These are phyloP conservation scores for Cryphonectria japonica DNA, from an alignment of 2,329 filamentous ascomycete species.

Conservation along the genomic window DNA sequence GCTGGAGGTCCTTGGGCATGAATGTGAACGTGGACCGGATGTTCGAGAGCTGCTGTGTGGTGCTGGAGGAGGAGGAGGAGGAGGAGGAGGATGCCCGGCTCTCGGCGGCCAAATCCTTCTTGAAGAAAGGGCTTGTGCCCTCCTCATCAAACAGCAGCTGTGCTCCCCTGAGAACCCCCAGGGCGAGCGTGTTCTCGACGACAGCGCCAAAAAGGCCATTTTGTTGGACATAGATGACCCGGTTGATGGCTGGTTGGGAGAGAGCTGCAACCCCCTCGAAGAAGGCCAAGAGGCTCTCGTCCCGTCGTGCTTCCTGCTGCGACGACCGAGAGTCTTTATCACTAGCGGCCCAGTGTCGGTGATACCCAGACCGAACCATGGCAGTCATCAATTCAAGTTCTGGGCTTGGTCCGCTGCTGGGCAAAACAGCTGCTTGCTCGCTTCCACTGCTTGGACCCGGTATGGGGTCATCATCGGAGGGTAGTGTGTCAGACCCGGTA, in stretches of 20 bases:
- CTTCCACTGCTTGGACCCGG: not conserved
- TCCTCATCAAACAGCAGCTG: conserved; percentile 36
- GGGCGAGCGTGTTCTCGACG: conserved; percentile 43
- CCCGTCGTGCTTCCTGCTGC: not conserved
- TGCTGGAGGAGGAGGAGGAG: not conserved
- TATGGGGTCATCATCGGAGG: not conserved
- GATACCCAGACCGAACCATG: not conserved
- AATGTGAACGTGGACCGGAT: conserved; percentile 34
- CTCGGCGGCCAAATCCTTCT: conserved; percentile 33
- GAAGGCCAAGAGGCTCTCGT: conserved; percentile 15
- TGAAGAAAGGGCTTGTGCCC: conserved; percentile 41
- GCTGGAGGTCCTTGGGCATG: conserved; percentile 38
- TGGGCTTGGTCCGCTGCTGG: not conserved
- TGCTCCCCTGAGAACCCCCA: conserved; percentile 36
- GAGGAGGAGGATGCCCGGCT: conserved; percentile 22
- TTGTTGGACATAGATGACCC: conserved; percentile 30
- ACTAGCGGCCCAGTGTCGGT: not conserved
- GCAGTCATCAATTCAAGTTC: not conserved
- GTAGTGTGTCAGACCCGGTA: not conserved
- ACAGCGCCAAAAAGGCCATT: conserved; percentile 40
- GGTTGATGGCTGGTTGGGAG: conserved; percentile 13
- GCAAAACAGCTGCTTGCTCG: too few species aligned
- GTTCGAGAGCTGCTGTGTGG: conserved; percentile 31
- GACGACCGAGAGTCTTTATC: too few species aligned
- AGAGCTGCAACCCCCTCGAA: conserved; percentile 3